A percentile compares a stretch with the other conserved stretches of the same genome.
phyloP scores from a whole-genome alignment of 148 eudicot genomes.

The Amaranthus cruentus region DNA sequence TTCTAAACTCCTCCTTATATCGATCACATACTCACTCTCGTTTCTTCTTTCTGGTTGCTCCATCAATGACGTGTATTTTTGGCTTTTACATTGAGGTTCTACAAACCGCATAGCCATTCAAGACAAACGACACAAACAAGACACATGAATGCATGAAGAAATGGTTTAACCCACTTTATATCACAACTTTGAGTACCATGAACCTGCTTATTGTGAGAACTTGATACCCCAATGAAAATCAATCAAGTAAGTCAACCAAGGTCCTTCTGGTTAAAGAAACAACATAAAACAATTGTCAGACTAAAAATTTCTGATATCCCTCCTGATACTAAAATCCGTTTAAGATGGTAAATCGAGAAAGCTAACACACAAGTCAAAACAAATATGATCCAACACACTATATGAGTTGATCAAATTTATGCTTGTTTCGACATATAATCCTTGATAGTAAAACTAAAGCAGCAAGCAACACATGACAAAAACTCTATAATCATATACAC shows the following conservation, averaged over 20 bases:
- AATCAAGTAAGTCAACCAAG: background rate
- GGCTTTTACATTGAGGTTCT: constrained; percentile 44
- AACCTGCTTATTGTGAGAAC: constrained; percentile 4
- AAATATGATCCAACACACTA: background rate
- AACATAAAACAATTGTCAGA: constrained; percentile 10
- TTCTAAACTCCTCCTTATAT: constrained; percentile 45
- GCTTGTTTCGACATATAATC: background rate
- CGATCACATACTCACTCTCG: constrained; percentile 44
- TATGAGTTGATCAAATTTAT: background rate
- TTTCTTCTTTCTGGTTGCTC: constrained; percentile 49
- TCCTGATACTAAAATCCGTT: background rate
- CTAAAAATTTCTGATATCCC: background rate
- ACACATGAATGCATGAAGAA: constrained; percentile 39
- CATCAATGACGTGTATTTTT: constrained; percentile 47
- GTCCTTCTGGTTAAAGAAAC: constrained; percentile 22
- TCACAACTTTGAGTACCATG: background rate
- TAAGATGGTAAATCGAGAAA: background rate
- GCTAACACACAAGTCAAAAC: background rate
- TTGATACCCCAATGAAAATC: constrained; percentile 7
- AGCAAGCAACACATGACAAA: background rate
- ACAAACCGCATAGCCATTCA: constrained; percentile 52
- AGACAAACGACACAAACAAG: constrained; percentile 28
- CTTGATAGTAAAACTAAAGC: background rate
- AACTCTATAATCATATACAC: background rate
- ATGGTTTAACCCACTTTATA: background rate